Conservation (phyloP, 805 yeast species). For the Metschnikowia reukaufii region DNA sequence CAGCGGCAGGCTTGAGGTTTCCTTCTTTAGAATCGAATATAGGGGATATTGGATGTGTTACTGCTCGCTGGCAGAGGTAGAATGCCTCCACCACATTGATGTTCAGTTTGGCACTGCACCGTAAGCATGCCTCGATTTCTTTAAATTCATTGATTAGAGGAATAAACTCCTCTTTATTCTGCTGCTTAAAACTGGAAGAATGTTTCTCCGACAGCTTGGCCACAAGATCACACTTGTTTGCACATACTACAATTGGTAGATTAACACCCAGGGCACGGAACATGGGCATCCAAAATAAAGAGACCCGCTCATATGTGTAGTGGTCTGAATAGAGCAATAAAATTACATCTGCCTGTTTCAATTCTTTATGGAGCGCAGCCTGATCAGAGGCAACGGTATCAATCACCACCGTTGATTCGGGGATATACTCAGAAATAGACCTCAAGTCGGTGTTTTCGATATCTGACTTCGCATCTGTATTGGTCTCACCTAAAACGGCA, state of each 20-base stretch:
- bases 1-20: conserved; percentile 71
- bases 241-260: conserved; percentile 86
- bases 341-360: conserved; percentile 83
- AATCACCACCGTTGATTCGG: conserved; percentile 61
- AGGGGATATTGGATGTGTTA: conserved; percentile 91
- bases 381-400: conserved; percentile 79
- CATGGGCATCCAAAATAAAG: conserved; percentile 92
- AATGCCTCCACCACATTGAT: conserved; percentile 88
- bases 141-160: conserved; percentile 88
- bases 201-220: conserved; percentile 30
- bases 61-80: conserved; percentile 89
- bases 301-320: conserved; percentile 88
- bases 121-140: conserved; percentile 88
- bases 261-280: conserved; percentile 92
- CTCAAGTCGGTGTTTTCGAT: conserved; percentile 1
- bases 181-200: conserved; percentile 29
- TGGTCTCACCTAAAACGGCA: conserved; percentile 34
- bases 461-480: conserved; percentile 13
- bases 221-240: conserved; percentile 67
- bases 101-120: conserved; percentile 83
- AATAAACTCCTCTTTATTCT: conserved; percentile 72
- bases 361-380: conserved; percentile 60
- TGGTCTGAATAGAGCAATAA: conserved; percentile 95
- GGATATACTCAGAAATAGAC: conserved; percentile 32
- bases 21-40: conserved; percentile 90